A percentile compares a stretch with the other conserved stretches of the same genome.
phyloP scores from a whole-genome alignment of 371 early-diverging fungal genomes.

The Mucor velutinosus region DNA sequence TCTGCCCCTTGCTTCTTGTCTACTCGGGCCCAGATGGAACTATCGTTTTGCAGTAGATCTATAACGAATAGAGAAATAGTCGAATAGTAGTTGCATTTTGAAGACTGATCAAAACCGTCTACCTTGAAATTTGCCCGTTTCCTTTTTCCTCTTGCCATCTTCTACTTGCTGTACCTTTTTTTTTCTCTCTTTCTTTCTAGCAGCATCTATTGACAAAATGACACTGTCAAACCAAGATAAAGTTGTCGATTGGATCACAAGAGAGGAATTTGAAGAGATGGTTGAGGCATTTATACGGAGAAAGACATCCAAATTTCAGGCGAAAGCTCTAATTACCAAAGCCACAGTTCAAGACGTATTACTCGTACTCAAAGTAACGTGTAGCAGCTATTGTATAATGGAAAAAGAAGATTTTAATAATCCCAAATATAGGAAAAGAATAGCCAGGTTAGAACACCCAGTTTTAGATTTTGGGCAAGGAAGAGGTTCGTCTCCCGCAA shows the following conservation, averaged over 20 bases:
- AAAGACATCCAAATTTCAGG: slow-evolving; percentile 2
- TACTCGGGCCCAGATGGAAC: neutral
- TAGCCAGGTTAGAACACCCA: neutral
- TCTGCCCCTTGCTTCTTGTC: neutral
- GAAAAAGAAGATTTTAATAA: neutral
- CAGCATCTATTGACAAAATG: neutral
- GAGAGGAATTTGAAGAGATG: slow-evolving; percentile 4
- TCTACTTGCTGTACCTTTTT: too few relatives aligned
- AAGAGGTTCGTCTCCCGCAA: neutral
- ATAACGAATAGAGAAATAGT: neutral
- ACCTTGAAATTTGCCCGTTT: neutral
- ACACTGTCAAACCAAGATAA: neutral
- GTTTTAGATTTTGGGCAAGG: slow-evolving; percentile 1
- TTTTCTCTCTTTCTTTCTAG: neutral
- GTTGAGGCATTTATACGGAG: neutral
- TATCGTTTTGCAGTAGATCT: neutral
- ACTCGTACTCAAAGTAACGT: neutral
- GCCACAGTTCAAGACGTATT: neutral
- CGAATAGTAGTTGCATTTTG: neutral
- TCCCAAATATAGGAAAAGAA: neutral
- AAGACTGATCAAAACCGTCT: neutral
- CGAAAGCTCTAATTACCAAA: neutral
- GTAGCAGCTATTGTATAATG: neutral
- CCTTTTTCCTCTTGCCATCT: neutral
- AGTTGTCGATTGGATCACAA: neutral